phyloP scores from a whole-genome alignment of 148 eudicot genomes.

The Bassia scoparia region DNA sequence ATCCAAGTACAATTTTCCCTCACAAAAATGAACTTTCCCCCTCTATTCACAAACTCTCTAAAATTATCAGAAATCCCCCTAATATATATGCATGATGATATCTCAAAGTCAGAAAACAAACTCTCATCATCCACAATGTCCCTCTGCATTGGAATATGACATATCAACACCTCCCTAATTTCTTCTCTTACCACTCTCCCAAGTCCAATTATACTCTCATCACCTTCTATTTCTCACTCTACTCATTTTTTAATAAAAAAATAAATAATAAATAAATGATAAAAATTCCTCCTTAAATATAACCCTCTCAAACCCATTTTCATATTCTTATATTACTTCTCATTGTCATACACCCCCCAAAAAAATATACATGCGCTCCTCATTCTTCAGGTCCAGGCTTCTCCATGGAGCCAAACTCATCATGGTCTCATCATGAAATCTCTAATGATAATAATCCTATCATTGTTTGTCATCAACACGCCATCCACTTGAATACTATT shows the following conservation, averaged over 20 bases:
- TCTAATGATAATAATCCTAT: background rate
- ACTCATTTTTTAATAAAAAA: background rate
- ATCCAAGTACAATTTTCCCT: too few relatives aligned
- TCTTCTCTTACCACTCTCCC: conserved; percentile 22
- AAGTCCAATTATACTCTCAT: conserved; percentile 39
- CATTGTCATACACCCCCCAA: background rate
- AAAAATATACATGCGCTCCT: conserved; percentile 5
- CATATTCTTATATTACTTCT: background rate
- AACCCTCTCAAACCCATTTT: background rate
- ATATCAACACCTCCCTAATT: conserved; percentile 32
- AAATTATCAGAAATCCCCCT: background rate
- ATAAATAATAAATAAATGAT: too few relatives aligned
- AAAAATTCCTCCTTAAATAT: background rate
- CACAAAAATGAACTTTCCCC: background rate
- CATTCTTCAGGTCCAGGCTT: conserved; percentile 25
- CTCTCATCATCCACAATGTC: conserved; percentile 49
- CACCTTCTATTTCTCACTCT: conserved; percentile 20
- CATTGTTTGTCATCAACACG: background rate
- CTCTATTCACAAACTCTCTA: background rate
- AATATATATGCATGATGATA: too few relatives aligned
- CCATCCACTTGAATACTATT: background rate
- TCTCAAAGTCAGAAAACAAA: conserved; percentile 49
- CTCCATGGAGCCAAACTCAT: conserved; percentile 25
- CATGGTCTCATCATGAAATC: background rate
- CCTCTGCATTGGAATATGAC: conserved; percentile 56